A percentile compares a stretch with the other conserved stretches of the same genome.
phyloP scores from a whole-genome alignment of 495 filamentous ascomycete species.

The Aspergillus kassunensis region DNA sequence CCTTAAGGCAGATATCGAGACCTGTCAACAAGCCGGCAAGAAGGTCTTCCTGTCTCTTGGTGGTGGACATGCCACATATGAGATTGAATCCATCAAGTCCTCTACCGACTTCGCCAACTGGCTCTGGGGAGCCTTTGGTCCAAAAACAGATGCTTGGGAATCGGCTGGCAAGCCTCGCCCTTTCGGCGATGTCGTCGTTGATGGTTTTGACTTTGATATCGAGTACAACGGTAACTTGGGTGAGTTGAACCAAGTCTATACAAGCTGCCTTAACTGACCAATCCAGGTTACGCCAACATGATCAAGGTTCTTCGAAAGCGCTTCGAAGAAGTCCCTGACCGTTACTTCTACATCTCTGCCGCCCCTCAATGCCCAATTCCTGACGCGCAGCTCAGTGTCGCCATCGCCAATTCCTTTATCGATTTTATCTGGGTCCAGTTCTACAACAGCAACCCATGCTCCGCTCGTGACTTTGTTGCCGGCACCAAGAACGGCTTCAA shows the following conservation, averaged over 20 bases:
- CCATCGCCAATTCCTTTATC: slow-evolving; percentile 46
- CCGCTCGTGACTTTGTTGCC: slow-evolving; percentile 42
- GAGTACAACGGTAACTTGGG: slow-evolving; percentile 46
- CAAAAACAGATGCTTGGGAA: slow-evolving; percentile 36
- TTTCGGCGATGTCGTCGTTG: slow-evolving; percentile 56
- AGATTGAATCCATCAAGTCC: slow-evolving; percentile 27
- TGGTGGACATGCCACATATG: slow-evolving; percentile 45
- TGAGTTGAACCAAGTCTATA: slow-evolving; percentile 22
- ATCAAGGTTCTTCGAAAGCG: slow-evolving; percentile 48
- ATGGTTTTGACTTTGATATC: slow-evolving; percentile 72
- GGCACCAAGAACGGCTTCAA: slow-evolving; percentile 54
- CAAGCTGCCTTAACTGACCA: slow-evolving; percentile 8
- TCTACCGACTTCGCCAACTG: slow-evolving; percentile 53
- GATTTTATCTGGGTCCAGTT: slow-evolving; percentile 71
- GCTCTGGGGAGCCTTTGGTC: slow-evolving; percentile 63
- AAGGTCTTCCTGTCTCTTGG: slow-evolving; percentile 64
- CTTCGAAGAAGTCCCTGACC: slow-evolving; percentile 41
- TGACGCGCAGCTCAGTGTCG: slow-evolving; percentile 50
- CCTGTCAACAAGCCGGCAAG: slow-evolving; percentile 63
- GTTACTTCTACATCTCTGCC: slow-evolving; percentile 58
- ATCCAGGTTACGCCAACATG: slow-evolving; percentile 41
- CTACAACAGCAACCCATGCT: slow-evolving; percentile 60
- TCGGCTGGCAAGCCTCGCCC: slow-evolving; percentile 46
- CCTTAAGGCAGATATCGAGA: slow-evolving; percentile 14
- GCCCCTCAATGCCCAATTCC: slow-evolving; percentile 63